These are phyloP conservation scores for Baudoinia panamericana DNA, from an alignment of 495 filamentous ascomycete species.

Conservation along the genomic window DNA sequence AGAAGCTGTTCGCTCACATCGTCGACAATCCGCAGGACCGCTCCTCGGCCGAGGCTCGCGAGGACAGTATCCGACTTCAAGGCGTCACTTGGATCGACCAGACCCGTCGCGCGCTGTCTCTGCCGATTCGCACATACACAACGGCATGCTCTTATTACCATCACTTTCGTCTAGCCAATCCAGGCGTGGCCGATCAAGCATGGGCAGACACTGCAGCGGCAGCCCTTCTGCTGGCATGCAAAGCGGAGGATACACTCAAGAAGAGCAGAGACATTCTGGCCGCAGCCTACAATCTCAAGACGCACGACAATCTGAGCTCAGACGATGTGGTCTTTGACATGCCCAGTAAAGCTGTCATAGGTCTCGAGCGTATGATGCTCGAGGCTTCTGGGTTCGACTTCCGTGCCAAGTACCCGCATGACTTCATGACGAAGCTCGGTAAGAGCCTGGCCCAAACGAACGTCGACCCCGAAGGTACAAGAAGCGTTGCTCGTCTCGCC, in stretches of 20 bases:
- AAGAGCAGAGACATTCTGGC: constrained; percentile 89
- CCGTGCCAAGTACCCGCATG: constrained; percentile 76
- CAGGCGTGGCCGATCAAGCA: constrained; percentile 32
- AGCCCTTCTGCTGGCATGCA: constrained; percentile 82
- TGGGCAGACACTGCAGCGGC: constrained; percentile 70
- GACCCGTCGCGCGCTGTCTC: constrained; percentile 53
- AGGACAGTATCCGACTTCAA: constrained; percentile 58
- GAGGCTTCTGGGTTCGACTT: constrained; percentile 90
- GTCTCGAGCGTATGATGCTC: constrained; percentile 85
- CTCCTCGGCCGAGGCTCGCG: constrained; percentile 45
- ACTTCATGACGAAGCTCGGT: constrained; percentile 62
- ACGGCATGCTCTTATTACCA: constrained; percentile 80
- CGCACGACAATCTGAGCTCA: constrained; percentile 59
- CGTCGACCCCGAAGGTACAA: constrained; percentile 24
- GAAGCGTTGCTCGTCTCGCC: constrained; percentile 34
- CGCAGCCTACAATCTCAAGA: constrained; percentile 74
- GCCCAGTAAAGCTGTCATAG: constrained; percentile 63
- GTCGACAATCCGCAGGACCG: constrained; percentile 43
- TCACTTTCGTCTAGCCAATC: constrained; percentile 69
- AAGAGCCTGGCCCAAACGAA: constrained; percentile 35
- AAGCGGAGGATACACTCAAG: constrained; percentile 94
- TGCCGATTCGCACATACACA: constrained; percentile 76
- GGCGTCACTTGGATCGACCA: constrained; percentile 73
- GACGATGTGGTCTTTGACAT: constrained; percentile 75
- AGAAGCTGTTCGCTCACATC: neutral